These are phyloP conservation scores for Cladochytrium replicatum DNA, from an alignment of 192 early-diverging fungal species.

Conservation along the genomic window DNA sequence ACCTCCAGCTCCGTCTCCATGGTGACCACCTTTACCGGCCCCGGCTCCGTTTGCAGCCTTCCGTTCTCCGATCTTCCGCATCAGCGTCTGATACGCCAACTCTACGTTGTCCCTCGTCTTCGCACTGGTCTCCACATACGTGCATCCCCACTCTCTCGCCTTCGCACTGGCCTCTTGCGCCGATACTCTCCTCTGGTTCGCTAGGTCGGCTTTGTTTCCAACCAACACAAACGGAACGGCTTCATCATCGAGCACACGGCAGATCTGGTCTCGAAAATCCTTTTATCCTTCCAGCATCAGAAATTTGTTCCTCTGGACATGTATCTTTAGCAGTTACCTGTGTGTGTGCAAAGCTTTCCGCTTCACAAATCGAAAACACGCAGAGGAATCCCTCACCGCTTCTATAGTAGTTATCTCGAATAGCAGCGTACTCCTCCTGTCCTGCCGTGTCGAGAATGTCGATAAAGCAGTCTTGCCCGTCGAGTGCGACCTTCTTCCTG, in stretches of 20 bases:
- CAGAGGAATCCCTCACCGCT: constrained; percentile 78
- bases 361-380: constrained; percentile 73
- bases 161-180: constrained; percentile 43
- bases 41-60: constrained; percentile 44
- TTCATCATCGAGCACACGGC: constrained; percentile 74
- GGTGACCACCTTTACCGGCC: constrained; percentile 14
- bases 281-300: constrained; percentile 16
- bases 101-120: constrained; percentile 75
- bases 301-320: not conserved
- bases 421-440: constrained; percentile 87
- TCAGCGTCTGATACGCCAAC: constrained; percentile 60
- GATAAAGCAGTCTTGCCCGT: constrained; percentile 69
- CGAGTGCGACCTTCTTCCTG: constrained; percentile 69
- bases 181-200: constrained; percentile 48
- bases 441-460: constrained; percentile 85
- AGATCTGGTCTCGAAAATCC: constrained; percentile 81
- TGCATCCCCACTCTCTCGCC: constrained; percentile 59
- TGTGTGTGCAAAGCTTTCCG: constrained; percentile 69
- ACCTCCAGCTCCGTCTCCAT: constrained; percentile 8
- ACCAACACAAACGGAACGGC: constrained; percentile 72
- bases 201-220: constrained; percentile 68
- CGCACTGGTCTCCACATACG: constrained; percentile 63
- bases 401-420: constrained; percentile 78
- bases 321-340: constrained; percentile 11
- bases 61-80: constrained; percentile 64